A percentile compares a stretch with the other conserved stretches of the same genome.
Evolutionary conservation across 257 asterid genomes (phyloP).

Genomic region (Nicotiana tabacum): DNA sequence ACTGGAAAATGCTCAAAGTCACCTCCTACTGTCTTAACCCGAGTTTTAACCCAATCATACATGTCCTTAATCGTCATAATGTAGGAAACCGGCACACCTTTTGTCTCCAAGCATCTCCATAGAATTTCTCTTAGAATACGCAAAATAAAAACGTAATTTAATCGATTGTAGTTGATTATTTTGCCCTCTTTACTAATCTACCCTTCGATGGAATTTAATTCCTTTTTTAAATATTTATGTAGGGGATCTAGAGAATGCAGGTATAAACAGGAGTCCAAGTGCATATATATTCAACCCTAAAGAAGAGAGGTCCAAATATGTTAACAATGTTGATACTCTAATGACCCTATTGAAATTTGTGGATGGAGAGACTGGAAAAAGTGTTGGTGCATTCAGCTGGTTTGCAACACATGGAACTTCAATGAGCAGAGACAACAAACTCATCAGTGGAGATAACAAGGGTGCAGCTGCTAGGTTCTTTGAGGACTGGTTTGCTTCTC

Average conservation of each 20-base stretch:
- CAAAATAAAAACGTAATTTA: too few species aligned
- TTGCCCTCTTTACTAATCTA: background rate
- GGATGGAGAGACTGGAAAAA: constrained; percentile 26
- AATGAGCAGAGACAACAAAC: constrained; percentile 49
- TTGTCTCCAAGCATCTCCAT: too few species aligned
- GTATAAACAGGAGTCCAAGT: constrained; percentile 65
- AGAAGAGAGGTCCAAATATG: constrained; percentile 42
- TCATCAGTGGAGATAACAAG: constrained; percentile 65
- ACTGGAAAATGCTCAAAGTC: too few species aligned
- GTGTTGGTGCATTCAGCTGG: constrained; percentile 52
- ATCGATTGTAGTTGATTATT: too few species aligned
- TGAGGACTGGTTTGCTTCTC: constrained; percentile 45
- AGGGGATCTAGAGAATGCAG: constrained; percentile 54
- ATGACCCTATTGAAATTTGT: constrained; percentile 62
- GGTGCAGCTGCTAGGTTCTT: constrained; percentile 67
- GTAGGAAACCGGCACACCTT: too few species aligned
- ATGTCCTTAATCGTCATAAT: too few species aligned
- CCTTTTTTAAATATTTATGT: background rate
- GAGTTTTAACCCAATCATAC: too few species aligned
- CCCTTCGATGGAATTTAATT: background rate
- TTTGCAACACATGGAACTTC: constrained; percentile 70
- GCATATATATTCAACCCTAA: constrained; percentile 51
- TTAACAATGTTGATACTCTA: constrained; percentile 32
- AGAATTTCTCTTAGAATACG: too few species aligned
- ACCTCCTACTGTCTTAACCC: too few species aligned